phyloP scores from a whole-genome alignment of 2,329 filamentous ascomycete species.

The Fusarium humuli region DNA sequence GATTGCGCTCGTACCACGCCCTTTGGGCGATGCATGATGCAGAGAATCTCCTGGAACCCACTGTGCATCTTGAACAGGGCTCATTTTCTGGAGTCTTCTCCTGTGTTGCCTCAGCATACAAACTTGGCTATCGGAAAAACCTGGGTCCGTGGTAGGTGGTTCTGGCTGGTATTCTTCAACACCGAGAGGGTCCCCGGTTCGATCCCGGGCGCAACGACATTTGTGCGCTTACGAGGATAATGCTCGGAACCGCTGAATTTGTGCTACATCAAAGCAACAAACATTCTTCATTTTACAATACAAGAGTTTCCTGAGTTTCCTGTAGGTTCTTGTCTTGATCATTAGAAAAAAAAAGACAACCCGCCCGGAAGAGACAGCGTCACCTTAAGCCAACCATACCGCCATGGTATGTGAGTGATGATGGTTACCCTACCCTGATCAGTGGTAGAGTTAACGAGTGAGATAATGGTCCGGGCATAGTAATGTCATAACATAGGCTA shows the following conservation, averaged over 20 bases:
- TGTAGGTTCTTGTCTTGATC: accelerated
- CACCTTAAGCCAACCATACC: neutral
- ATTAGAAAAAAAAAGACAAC: neutral
- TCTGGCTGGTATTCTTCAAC: neutral
- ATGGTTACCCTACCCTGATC: too few species aligned
- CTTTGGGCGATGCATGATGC: neutral
- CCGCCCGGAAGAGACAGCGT: neutral
- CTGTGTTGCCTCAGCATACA: neutral
- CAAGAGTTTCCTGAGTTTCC: accelerated
- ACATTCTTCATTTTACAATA: accelerated
- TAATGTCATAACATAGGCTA: too few species aligned
- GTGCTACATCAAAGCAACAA: accelerated
- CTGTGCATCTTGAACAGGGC: neutral
- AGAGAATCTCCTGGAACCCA: neutral
- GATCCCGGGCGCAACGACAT: neutral
- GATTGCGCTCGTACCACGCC: neutral
- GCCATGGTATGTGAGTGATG: neutral
- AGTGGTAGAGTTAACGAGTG: too few species aligned
- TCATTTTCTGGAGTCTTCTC: neutral
- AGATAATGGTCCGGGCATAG: too few species aligned
- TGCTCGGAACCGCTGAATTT: neutral
- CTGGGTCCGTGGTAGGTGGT: neutral
- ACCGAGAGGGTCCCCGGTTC: neutral
- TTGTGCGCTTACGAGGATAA: neutral
- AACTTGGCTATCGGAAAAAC: neutral